Percentiles rank a stretch among this genome's conserved stretches.
These are phyloP conservation scores for Globisporangium ultimum DNA, from an alignment of 352 stramenopile species.

Conservation along the genomic window DNA sequence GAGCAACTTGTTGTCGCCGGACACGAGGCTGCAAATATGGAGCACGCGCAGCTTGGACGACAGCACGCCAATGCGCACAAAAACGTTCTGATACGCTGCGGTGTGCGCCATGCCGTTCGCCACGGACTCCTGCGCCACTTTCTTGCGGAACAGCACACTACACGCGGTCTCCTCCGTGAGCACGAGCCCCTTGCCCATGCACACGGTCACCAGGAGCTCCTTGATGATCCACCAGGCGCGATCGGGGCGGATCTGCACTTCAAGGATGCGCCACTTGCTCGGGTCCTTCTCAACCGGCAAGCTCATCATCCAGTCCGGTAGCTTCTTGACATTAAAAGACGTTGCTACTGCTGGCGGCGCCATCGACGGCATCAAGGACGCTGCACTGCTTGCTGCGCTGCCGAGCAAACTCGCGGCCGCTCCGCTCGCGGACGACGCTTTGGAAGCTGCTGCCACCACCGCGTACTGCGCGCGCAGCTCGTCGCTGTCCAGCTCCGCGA, in stretches of 20 bases:
- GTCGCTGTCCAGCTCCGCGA: conserved; percentile 41
- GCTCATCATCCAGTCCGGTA: conserved; percentile 51
- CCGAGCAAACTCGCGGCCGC: background rate
- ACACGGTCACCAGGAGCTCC: conserved; percentile 73
- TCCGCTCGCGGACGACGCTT: background rate
- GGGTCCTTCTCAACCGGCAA: conserved; percentile 62
- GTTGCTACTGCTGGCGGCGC: background rate
- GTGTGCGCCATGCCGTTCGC: conserved; percentile 64
- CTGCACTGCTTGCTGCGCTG: conserved; percentile 9
- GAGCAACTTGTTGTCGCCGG: conserved; percentile 63
- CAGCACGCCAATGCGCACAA: conserved; percentile 65
- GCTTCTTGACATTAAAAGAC: conserved; percentile 5
- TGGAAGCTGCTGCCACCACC: background rate
- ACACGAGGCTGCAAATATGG: conserved; percentile 62
- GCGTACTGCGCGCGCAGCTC: conserved; percentile 27
- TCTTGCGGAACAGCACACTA: conserved; percentile 75
- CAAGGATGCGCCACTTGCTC: conserved; percentile 62
- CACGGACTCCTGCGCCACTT: conserved; percentile 53
- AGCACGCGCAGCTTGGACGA: conserved; percentile 75
- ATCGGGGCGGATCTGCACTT: conserved; percentile 68
- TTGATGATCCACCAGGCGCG: conserved; percentile 74
- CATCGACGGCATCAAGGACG: background rate
- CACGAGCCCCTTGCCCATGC: conserved; percentile 72
- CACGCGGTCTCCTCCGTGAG: conserved; percentile 44
- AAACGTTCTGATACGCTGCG: conserved; percentile 73